A percentile compares a stretch with the other conserved stretches of the same genome.
Evolutionary conservation across 148 eudicot genomes (phyloP).

Genomic region (Salicornia ramosissima): DNA sequence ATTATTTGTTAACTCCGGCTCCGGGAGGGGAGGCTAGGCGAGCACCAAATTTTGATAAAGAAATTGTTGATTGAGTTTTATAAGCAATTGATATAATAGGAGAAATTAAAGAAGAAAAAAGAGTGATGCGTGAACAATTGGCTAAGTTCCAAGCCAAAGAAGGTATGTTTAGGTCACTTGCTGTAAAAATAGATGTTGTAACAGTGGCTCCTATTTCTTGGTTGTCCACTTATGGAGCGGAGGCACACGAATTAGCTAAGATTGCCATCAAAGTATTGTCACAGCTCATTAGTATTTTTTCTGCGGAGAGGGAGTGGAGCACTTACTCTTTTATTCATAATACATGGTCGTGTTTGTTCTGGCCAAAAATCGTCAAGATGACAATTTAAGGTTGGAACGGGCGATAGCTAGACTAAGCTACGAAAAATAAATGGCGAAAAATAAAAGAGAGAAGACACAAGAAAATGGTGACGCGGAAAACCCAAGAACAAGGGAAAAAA

Average conservation of each 20-base stretch:
- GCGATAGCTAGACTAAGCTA: too few species aligned
- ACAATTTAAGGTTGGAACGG: too few species aligned
- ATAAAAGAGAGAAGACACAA: too few species aligned
- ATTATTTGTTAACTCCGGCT: neutral
- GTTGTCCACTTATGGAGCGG: constrained; percentile 18
- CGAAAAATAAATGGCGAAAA: too few species aligned
- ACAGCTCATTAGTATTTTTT: constrained; percentile 7
- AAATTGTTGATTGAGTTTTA: constrained; percentile 8
- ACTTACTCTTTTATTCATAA: constrained; percentile 13
- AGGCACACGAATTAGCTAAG: constrained; percentile 4
- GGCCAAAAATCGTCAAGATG: too few species aligned
- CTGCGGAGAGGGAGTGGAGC: constrained; percentile 15
- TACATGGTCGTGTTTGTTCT: too few species aligned
- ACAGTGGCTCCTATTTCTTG: constrained; percentile 19
- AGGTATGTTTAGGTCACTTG: too few species aligned
- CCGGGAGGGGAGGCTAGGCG: too few species aligned
- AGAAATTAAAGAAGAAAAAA: constrained; percentile 9
- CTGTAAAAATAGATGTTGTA: constrained; percentile 13
- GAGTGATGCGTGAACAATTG: constrained; percentile 14
- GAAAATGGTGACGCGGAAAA: too few species aligned
- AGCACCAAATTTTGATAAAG: constrained; percentile 21
- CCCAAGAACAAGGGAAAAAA: too few species aligned
- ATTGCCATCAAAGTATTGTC: constrained; percentile 16
- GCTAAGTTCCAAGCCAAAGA: too few species aligned
- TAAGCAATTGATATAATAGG: constrained; percentile 24